phyloP scores from a whole-genome alignment of 1,284 basidiomycete genomes.

The Hortiboletus rubellus region DNA sequence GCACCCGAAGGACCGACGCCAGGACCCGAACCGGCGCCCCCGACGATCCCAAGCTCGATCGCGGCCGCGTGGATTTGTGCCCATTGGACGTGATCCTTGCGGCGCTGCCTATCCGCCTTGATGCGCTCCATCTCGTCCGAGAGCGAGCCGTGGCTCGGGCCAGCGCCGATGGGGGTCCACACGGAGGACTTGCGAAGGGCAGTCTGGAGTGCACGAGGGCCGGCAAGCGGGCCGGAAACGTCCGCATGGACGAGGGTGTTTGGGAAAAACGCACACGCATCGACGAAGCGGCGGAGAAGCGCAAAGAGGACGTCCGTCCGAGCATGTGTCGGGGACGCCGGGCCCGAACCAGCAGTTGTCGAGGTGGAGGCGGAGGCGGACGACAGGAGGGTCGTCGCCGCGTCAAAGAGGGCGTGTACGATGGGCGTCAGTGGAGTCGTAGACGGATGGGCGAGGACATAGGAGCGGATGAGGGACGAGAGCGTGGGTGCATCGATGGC shows the following conservation, averaged over 20 bases:
- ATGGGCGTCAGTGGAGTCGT: constrained; percentile 48
- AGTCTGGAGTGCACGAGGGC: constrained; percentile 53
- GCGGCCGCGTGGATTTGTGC: constrained; percentile 60
- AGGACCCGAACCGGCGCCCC: neutral
- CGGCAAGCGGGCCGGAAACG: constrained; percentile 50
- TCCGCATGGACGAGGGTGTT: constrained; percentile 49
- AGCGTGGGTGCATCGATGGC: constrained; percentile 47
- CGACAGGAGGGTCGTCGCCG: constrained; percentile 30
- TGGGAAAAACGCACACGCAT: constrained; percentile 51
- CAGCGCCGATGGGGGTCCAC: constrained; percentile 38
- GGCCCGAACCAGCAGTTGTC: constrained; percentile 18
- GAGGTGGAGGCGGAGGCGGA: constrained; percentile 33
- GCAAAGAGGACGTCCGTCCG: constrained; percentile 19
- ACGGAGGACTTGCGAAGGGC: constrained; percentile 53
- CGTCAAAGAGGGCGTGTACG: constrained; percentile 53
- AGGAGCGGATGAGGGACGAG: constrained; percentile 51
- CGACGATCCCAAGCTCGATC: constrained; percentile 49
- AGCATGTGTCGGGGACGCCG: constrained; percentile 11
- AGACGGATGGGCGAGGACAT: constrained; percentile 45
- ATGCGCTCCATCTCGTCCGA: constrained; percentile 60
- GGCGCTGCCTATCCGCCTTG: constrained; percentile 52
- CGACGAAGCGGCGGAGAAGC: constrained; percentile 49
- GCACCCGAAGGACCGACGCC: neutral
- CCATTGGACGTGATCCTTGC: constrained; percentile 61
- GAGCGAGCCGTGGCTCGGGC: constrained; percentile 28